Evolutionary conservation across 1,139 yeast species (phyloP).

Genomic region (Lodderomyces margitis): DNA sequence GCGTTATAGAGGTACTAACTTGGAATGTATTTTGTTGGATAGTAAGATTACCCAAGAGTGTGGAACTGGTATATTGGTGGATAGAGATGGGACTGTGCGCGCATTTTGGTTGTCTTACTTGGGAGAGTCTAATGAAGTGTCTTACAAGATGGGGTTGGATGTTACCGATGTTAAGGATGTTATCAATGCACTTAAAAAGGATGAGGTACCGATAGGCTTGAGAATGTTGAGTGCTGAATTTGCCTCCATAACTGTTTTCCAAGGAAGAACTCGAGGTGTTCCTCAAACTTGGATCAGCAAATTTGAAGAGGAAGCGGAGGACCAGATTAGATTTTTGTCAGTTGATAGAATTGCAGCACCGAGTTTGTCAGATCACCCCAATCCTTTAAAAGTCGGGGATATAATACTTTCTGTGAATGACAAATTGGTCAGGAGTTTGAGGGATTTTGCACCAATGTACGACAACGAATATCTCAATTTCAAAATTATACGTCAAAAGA

Average conservation of each 20-base stretch:
- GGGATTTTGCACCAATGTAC: conserved; percentile 62
- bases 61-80: conserved; percentile 78
- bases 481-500: conserved; percentile 59
- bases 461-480: conserved; percentile 48
- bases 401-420: conserved; percentile 70
- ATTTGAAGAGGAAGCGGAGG: conserved; percentile 58
- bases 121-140: conserved; percentile 67
- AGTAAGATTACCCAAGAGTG: conserved; percentile 72
- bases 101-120: conserved; percentile 83
- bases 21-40: conserved; percentile 76
- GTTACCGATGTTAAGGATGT: conserved; percentile 61
- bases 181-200: conserved; percentile 51
- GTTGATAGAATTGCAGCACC: conserved; percentile 70
- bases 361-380: conserved; percentile 21
- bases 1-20: conserved; percentile 80
- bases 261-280: conserved; percentile 83
- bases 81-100: conserved; percentile 72
- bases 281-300: conserved; percentile 76
- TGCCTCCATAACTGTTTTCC: conserved; percentile 62
- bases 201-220: conserved; percentile 52
- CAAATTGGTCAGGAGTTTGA: conserved; percentile 58
- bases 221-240: conserved; percentile 80
- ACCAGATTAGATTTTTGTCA: conserved; percentile 68
- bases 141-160: conserved; percentile 81
- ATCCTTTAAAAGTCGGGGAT: conserved; percentile 59